Evolutionary conservation across 2,329 filamentous ascomycete genomes (phyloP).

Genomic region (Ceratocystis alfenasii): DNA sequence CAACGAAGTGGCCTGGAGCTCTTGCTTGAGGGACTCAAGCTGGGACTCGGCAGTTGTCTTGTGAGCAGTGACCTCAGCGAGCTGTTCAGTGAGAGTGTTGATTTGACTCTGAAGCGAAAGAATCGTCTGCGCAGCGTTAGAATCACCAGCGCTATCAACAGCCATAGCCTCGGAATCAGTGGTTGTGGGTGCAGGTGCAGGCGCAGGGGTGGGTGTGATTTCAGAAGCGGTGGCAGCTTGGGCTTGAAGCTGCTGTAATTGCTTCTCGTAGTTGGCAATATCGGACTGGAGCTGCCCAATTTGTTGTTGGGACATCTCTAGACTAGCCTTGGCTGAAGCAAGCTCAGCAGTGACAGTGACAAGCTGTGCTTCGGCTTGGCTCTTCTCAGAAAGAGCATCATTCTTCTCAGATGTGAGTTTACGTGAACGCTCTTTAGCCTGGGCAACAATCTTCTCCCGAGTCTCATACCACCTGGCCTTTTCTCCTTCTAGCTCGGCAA

Average conservation of each 20-base stretch:
- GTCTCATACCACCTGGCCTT: constrained; percentile 42
- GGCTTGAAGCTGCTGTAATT: constrained; percentile 31
- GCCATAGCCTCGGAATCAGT: constrained; percentile 13
- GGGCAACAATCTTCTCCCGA: constrained; percentile 45
- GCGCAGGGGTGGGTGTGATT: constrained; percentile 16
- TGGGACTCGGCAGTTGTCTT: constrained; percentile 16
- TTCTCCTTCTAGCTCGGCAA: constrained; percentile 45
- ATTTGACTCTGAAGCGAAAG: constrained; percentile 10
- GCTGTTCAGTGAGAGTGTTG: constrained; percentile 38
- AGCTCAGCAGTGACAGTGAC: constrained; percentile 43
- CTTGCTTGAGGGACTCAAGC: constrained; percentile 34
- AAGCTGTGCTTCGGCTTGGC: constrained; percentile 40
- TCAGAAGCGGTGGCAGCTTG: constrained; percentile 5
- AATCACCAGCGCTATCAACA: constrained; percentile 36
- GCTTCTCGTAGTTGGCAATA: constrained; percentile 34
- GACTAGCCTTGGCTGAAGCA: constrained; percentile 35
- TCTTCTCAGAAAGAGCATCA: constrained; percentile 41
- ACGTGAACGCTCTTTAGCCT: constrained; percentile 50
- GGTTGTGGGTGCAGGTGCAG: constrained; percentile 29
- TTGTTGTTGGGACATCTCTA: constrained; percentile 28
- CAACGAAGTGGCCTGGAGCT: constrained; percentile 52
- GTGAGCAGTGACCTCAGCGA: constrained; percentile 30
- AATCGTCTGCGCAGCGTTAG: constrained; percentile 11
- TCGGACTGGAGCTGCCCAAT: constrained; percentile 34
- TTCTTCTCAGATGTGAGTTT: constrained; percentile 44